These are phyloP conservation scores for Fusarium sulawesiense DNA, from an alignment of 2,329 filamentous ascomycete genomes.

Conservation along the genomic window DNA sequence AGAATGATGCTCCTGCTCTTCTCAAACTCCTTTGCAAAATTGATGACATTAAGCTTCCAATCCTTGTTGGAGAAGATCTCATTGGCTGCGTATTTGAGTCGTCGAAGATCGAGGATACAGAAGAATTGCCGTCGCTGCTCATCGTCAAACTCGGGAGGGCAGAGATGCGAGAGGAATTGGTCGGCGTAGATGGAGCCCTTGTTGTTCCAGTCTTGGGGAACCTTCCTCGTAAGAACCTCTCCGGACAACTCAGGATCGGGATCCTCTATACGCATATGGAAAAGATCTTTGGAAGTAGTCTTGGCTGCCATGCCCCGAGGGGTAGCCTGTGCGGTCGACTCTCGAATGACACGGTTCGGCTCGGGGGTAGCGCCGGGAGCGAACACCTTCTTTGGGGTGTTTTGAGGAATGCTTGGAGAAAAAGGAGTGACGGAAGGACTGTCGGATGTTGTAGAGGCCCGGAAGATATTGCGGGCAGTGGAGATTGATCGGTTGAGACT, in stretches of 20 bases:
- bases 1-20: slow-evolving; percentile 72
- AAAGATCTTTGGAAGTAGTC: slow-evolving; percentile 63
- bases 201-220: slow-evolving; percentile 64
- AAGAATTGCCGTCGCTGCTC: slow-evolving; percentile 71
- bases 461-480: slow-evolving; percentile 57
- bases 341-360: slow-evolving; percentile 56
- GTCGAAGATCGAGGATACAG: slow-evolving; percentile 70
- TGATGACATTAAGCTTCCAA: slow-evolving; percentile 71
- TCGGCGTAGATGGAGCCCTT: slow-evolving; percentile 69
- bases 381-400: slow-evolving; percentile 61
- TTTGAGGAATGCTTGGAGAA: slow-evolving; percentile 59
- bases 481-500: slow-evolving; percentile 52
- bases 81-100: slow-evolving; percentile 70
- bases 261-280: slow-evolving; percentile 68
- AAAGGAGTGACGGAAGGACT: slow-evolving; percentile 53
- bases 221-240: slow-evolving; percentile 63
- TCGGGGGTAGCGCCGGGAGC: slow-evolving; percentile 59
- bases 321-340: slow-evolving; percentile 59
- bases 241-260: slow-evolving; percentile 68
- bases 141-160: slow-evolving; percentile 67
- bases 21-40: slow-evolving; percentile 73
- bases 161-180: slow-evolving; percentile 68
- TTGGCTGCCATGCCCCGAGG: slow-evolving; percentile 63
- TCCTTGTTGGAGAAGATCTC: slow-evolving; percentile 71
- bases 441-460: slow-evolving; percentile 53